Percentiles rank a stretch among this genome's conserved stretches.
Evolutionary conservation across 257 asterid species (phyloP).

Genomic region (Leptodermis oblonga): DNA sequence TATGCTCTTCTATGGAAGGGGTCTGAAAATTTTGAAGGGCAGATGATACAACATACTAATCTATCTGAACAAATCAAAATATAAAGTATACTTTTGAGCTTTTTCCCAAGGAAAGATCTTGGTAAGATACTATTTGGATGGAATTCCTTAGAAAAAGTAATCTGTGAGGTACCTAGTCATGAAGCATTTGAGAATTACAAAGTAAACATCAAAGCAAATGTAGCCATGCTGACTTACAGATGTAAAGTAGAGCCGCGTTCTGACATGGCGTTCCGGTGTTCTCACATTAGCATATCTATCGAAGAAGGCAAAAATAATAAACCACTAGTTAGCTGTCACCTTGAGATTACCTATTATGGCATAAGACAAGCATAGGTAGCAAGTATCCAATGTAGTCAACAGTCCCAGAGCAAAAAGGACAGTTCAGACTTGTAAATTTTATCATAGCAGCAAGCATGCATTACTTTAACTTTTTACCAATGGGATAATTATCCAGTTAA

Average conservation of each 20-base stretch:
- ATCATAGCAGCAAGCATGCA: background rate
- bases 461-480: background rate
- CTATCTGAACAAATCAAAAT: background rate
- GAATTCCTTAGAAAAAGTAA: background rate
- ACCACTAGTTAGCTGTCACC: conserved; percentile 4
- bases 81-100: background rate
- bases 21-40: background rate
- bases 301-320: conserved; percentile 18
- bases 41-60: background rate
- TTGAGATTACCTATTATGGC: background rate
- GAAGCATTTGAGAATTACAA: background rate
- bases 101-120: background rate
- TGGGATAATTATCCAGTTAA: background rate
- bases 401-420: background rate
- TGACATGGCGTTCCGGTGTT: conserved; percentile 88
- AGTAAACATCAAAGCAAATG: conserved; percentile 1
- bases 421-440: background rate
- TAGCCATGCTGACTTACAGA: conserved; percentile 55
- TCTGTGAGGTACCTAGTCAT: background rate
- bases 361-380: background rate
- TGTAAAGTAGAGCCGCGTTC: conserved; percentile 88
- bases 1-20: background rate
- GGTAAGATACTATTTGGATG: background rate
- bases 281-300: conserved; percentile 79
- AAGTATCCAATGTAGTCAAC: background rate